phyloP scores from a whole-genome alignment of 2,329 filamentous ascomycete species.

The Juglanconis oblonga region DNA sequence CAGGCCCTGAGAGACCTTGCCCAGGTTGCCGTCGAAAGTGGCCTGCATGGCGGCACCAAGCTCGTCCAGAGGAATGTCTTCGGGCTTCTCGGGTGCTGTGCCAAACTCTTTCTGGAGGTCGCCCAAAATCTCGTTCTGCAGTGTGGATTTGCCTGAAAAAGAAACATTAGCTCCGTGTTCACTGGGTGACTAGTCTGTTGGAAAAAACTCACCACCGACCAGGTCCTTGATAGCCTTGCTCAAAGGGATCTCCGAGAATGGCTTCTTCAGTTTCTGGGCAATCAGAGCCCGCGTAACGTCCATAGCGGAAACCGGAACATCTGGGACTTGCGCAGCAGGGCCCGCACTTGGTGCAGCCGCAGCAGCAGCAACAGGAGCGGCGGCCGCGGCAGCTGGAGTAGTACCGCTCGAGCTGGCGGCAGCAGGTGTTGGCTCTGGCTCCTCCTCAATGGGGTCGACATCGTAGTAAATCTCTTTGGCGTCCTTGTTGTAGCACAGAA shows the following conservation, averaged over 20 bases:
- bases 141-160: constrained; percentile 82
- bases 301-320: constrained; percentile 81
- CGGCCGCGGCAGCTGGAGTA: constrained; percentile 50
- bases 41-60: constrained; percentile 93
- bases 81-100: constrained; percentile 95
- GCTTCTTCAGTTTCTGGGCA: constrained; percentile 97
- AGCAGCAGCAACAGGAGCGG: constrained; percentile 52
- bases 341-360: constrained; percentile 70
- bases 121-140: constrained; percentile 98
- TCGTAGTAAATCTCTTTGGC: constrained; percentile 99
- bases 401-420: constrained; percentile 50
- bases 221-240: constrained; percentile 98
- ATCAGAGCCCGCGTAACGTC: constrained; percentile 88
- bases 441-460: constrained; percentile 90
- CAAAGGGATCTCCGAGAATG: constrained; percentile 80
- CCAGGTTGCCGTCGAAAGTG: constrained; percentile 97
- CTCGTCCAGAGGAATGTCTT: constrained; percentile 95
- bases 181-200: neutral
- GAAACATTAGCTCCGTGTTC: constrained; percentile 13
- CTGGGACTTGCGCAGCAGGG: constrained; percentile 80
- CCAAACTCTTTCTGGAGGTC: constrained; percentile 98
- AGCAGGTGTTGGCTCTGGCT: constrained; percentile 62
- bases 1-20: constrained; percentile 91
- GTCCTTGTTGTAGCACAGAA: constrained; percentile 99
- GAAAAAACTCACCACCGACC: constrained; percentile 74